Evolutionary conservation across 768 basidiomycete species (phyloP).

Genomic region (Naganishia vishniacii): DNA sequence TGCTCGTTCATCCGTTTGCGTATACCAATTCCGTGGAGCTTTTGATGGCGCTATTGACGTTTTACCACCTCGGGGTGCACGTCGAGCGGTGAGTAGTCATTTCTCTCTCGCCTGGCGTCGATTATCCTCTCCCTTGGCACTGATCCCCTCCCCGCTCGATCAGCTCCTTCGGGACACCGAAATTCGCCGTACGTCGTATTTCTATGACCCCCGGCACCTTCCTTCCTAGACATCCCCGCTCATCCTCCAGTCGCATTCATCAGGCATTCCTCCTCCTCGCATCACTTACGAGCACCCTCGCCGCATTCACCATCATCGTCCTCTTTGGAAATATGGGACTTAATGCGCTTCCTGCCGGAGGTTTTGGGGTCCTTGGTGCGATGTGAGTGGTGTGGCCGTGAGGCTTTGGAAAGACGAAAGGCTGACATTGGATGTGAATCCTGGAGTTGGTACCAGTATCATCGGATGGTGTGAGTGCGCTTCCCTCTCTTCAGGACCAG

Average conservation of each 20-base stretch:
- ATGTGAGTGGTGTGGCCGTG: constrained; percentile 37
- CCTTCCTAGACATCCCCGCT: too few species aligned
- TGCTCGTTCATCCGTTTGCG: constrained; percentile 65
- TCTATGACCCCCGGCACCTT: background rate
- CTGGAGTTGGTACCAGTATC: constrained; percentile 12
- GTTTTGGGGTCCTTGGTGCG: constrained; percentile 65
- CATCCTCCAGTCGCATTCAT: background rate
- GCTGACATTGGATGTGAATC: too few species aligned
- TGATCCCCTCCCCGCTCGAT: too few species aligned
- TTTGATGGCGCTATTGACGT: constrained; percentile 64
- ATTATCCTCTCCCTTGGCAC: too few species aligned
- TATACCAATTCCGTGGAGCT: constrained; percentile 83
- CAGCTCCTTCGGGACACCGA: constrained; percentile 70
- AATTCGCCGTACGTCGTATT: constrained; percentile 70
- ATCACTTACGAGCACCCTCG: constrained; percentile 59
- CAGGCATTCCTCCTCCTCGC: constrained; percentile 64
- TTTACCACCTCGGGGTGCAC: constrained; percentile 65
- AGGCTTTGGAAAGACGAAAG: too few species aligned
- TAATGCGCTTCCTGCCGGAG: constrained; percentile 70
- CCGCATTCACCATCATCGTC: constrained; percentile 64
- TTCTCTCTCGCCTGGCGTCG: too few species aligned
- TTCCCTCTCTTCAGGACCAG: too few species aligned
- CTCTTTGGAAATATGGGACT: constrained; percentile 61
- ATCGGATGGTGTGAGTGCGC: constrained; percentile 20
- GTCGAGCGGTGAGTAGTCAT: constrained; percentile 59